Percentiles rank a stretch among this genome's conserved stretches.
Conservation (phyloP, 2,329 filamentous ascomycete species). For the Lachnellula subtilissima region DNA sequence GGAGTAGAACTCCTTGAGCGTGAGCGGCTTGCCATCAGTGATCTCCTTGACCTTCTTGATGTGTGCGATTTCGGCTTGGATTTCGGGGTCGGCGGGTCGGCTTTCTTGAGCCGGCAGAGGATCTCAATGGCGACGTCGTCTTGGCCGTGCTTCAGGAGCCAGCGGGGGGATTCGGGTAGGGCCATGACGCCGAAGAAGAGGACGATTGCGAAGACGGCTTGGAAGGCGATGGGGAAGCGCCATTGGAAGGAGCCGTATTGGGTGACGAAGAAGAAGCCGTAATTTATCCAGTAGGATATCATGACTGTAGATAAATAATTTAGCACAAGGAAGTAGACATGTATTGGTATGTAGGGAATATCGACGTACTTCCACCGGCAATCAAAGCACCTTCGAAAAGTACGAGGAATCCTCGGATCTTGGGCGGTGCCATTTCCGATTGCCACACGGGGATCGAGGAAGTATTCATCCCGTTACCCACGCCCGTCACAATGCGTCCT, state of each 20-base stretch:
- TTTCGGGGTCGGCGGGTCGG: background rate
- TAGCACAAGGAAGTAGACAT: too few species aligned
- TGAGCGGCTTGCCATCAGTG: background rate
- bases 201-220: constrained; percentile 54
- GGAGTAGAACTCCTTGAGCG: background rate
- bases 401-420: constrained; percentile 59
- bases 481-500: constrained; percentile 55
- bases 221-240: constrained; percentile 57
- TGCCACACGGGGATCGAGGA: constrained; percentile 64
- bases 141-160: constrained; percentile 36
- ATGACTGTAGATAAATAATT: constrained; percentile 44
- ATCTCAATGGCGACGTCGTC: constrained; percentile 5
- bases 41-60: background rate
- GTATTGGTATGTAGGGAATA: constrained; percentile 43
- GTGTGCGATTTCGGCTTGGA: background rate
- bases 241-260: constrained; percentile 48
- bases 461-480: constrained; percentile 60
- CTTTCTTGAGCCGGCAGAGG: background rate
- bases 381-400: background rate
- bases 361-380: constrained; percentile 22
- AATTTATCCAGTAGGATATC: constrained; percentile 65
- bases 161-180: constrained; percentile 56
- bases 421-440: constrained; percentile 55
- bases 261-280: constrained; percentile 57
- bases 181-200: constrained; percentile 54